These are phyloP conservation scores for Mycena olivaceomarginata DNA, from an alignment of 768 basidiomycete species.

Conservation along the genomic window DNA sequence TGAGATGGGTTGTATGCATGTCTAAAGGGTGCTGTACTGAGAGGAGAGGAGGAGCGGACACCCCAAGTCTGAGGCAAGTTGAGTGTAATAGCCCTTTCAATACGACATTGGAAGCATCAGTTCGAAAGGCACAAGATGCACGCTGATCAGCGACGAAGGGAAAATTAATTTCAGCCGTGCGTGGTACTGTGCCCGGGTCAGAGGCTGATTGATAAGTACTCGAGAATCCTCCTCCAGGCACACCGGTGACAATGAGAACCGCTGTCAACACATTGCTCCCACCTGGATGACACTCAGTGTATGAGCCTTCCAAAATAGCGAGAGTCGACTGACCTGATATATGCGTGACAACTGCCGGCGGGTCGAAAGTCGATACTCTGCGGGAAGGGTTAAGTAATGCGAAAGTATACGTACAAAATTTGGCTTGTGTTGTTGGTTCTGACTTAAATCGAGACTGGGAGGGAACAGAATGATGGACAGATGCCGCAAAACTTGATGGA, in stretches of 20 bases:
- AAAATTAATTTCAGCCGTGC: constrained; percentile 4
- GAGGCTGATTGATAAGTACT: background rate
- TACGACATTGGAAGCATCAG: constrained; percentile 4
- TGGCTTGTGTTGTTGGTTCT: constrained; percentile 3
- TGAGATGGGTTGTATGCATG: constrained; percentile 1
- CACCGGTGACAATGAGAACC: background rate
- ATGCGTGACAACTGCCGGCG: constrained; percentile 6
- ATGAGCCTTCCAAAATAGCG: background rate
- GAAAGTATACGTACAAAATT: constrained; percentile 8
- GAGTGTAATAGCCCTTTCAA: constrained; percentile 1
- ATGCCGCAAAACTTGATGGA: constrained; percentile 2
- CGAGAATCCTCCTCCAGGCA: background rate
- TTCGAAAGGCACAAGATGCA: constrained; percentile 10
- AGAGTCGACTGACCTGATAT: constrained; percentile 4
- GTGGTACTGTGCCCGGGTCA: background rate
- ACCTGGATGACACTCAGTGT: background rate
- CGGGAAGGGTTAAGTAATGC: constrained; percentile 1
- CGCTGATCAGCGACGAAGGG: constrained; percentile 2
- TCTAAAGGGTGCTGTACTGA: background rate
- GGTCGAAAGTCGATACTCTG: constrained; percentile 4
- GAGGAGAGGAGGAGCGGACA: constrained; percentile 4
- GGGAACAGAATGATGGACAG: constrained; percentile 7
- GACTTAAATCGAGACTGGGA: constrained; percentile 6
- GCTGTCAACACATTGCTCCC: constrained; percentile 1
- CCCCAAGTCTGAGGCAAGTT: background rate